Percentiles rank a stretch among this genome's conserved stretches.
phyloP scores from a whole-genome alignment of 495 filamentous ascomycete genomes.

The Niebla homalea region DNA sequence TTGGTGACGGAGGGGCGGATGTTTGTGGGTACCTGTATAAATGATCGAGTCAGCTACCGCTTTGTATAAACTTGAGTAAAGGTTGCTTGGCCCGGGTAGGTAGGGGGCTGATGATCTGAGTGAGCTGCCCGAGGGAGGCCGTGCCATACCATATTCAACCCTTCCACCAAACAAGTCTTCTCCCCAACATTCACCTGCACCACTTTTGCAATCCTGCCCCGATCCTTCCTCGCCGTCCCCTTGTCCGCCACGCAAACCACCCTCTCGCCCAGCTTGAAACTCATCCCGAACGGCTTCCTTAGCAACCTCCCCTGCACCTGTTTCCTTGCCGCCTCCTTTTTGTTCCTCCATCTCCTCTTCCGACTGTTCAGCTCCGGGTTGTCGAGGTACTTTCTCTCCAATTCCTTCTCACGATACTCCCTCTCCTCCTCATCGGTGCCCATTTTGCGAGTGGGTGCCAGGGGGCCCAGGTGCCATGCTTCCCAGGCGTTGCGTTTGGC shows the following conservation, averaged over 20 bases:
- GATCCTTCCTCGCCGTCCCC: slow-evolving; percentile 48
- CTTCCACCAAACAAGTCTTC: slow-evolving; percentile 47
- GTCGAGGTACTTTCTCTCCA: too few species aligned
- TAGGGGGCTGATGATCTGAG: neutral
- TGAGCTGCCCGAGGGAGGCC: neutral
- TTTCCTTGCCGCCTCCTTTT: neutral
- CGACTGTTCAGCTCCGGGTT: too few species aligned
- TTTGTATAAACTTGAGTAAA: neutral
- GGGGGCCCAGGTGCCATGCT: slow-evolving; percentile 61
- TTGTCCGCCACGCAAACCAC: slow-evolving; percentile 11
- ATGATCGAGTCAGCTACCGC: slow-evolving; percentile 7
- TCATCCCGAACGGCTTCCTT: neutral
- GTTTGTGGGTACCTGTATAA: slow-evolving; percentile 38
- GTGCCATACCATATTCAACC: slow-evolving; percentile 52
- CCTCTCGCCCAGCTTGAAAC: slow-evolving; percentile 8
- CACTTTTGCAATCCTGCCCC: slow-evolving; percentile 67
- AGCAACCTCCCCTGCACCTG: slow-evolving; percentile 7
- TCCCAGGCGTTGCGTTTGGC: slow-evolving; percentile 26
- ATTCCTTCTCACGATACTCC: slow-evolving; percentile 27
- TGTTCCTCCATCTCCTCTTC: neutral
- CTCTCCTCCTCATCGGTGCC: slow-evolving; percentile 40
- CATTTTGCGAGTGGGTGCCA: slow-evolving; percentile 49
- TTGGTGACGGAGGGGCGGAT: slow-evolving; percentile 38
- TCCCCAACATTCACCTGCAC: slow-evolving; percentile 38
- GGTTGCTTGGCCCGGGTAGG: neutral